Conservation (phyloP, 495 filamentous ascomycete genomes). For the Acidomyces sp. region DNA sequence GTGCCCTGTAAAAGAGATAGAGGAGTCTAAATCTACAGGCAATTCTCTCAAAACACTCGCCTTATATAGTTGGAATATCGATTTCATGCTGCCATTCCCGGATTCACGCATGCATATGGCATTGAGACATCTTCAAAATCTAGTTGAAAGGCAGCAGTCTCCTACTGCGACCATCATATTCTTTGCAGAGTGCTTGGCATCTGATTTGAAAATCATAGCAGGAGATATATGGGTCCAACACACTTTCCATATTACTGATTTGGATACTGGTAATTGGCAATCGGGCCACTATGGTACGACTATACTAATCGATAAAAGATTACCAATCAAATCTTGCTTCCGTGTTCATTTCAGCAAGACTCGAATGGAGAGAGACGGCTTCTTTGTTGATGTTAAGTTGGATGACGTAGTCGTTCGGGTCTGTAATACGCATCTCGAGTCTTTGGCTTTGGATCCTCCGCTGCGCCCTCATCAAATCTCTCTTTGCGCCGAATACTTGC, state of each 20-base stretch:
- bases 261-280: constrained; percentile 26
- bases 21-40: neutral
- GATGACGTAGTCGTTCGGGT: constrained; percentile 28
- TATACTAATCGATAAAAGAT: constrained; percentile 36
- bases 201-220: constrained; percentile 33
- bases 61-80: constrained; percentile 39
- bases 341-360: constrained; percentile 33
- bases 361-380: constrained; percentile 36
- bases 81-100: constrained; percentile 32
- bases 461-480: constrained; percentile 34
- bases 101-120: constrained; percentile 34
- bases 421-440: constrained; percentile 44
- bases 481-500: constrained; percentile 31
- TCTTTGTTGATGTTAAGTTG: constrained; percentile 38
- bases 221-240: constrained; percentile 32
- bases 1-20: neutral
- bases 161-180: constrained; percentile 31
- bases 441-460: constrained; percentile 31
- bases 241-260: constrained; percentile 37
- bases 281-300: constrained; percentile 35
- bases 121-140: constrained; percentile 29
- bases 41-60: constrained; percentile 3
- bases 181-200: constrained; percentile 37
- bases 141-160: constrained; percentile 10
- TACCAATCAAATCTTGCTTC: constrained; percentile 32